Conservation (phyloP, 495 filamentous ascomycete species). For the Aspergillus coremiiformis region DNA sequence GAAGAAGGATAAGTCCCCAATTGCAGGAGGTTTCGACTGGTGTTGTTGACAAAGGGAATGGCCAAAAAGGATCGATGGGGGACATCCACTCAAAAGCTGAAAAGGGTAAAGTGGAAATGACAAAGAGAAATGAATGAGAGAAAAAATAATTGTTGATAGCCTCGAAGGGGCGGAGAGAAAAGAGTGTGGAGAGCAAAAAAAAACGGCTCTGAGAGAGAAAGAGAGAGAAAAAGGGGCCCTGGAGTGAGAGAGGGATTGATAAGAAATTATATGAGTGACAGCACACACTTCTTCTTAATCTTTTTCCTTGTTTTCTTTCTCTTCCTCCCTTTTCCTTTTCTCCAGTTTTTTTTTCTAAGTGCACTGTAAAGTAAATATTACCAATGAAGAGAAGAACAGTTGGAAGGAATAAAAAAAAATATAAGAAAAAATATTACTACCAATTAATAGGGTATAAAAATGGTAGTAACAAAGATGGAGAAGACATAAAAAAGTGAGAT, state of each 20-base stretch:
- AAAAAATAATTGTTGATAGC: constrained; percentile 6
- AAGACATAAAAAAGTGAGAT: not conserved
- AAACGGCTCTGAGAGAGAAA: not conserved
- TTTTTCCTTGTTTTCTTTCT: not conserved
- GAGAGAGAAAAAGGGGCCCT: not conserved
- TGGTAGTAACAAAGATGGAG: not conserved
- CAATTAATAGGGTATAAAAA: not conserved
- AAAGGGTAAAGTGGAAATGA: constrained; percentile 1
- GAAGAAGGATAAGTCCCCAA: constrained; percentile 21
- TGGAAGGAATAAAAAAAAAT: not conserved
- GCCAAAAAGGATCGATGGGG: not conserved
- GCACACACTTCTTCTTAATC: not conserved
- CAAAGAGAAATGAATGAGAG: constrained; percentile 4
- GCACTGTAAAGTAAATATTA: not conserved
- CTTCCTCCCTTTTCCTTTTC: not conserved
- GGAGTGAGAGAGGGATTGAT: not conserved
- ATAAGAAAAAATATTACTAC: not conserved
- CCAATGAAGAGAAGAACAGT: not conserved
- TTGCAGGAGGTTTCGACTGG: constrained; percentile 12
- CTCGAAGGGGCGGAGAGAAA: constrained; percentile 1
- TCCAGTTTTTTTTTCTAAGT: not conserved
- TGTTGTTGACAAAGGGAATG: not conserved
- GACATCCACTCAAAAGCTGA: not conserved
- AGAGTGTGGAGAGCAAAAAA: not conserved
- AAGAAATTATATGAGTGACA: not conserved